Conservation (phyloP, 176 grass and related monocot genomes). For the Zea mays region Zm-B73-REFERENCE-NAM-5.0 NC_050098.1:233745501-233746000, state of each 20-base stretch:
- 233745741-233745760: conserved; percentile 64
- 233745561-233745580: conserved; percentile 68
- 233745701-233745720: conserved; percentile 56
- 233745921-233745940: conserved; percentile 53
- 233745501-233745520: conserved; percentile 75
- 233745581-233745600: conserved; percentile 68
- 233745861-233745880: conserved; percentile 61
- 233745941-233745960: conserved; percentile 60
- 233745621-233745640: conserved; percentile 74
- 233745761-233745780: conserved; percentile 79
- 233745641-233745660: conserved; percentile 64
- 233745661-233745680: conserved; percentile 66
- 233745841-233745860: conserved; percentile 66
- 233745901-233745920: conserved; percentile 65
- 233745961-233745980: conserved; percentile 72
- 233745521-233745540: conserved; percentile 68
- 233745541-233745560: conserved; percentile 79
- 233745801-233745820: conserved; percentile 72
- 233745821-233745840: conserved; percentile 77
- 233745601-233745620: conserved; percentile 82
- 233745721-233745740: conserved; percentile 71
- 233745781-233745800: conserved; percentile 84
- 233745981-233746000: conserved; percentile 77
- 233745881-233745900: conserved; percentile 76
- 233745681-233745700: conserved; percentile 53